phyloP scores from a whole-genome alignment of 345 rosid species.

The Noccaea caerulescens region DNA sequence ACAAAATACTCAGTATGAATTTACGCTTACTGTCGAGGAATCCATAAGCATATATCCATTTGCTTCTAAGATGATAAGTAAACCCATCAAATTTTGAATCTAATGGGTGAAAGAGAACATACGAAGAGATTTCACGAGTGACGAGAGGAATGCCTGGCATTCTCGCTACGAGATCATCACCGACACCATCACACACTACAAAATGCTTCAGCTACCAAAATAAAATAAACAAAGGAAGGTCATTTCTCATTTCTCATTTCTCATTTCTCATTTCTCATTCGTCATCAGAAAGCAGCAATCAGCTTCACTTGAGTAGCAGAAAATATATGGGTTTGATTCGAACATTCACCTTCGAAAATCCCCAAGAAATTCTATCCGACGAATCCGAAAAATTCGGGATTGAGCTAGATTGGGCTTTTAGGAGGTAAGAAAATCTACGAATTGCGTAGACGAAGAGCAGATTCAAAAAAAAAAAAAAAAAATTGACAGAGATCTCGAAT shows the following conservation, averaged over 20 bases:
- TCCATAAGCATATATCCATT: slow-evolving; percentile 5
- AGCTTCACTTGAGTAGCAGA: neutral
- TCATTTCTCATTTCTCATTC: neutral
- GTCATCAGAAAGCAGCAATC: slow-evolving; percentile 6
- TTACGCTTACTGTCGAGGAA: neutral
- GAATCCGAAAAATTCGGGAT: neutral
- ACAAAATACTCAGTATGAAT: slow-evolving; percentile 2
- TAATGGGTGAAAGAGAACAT: slow-evolving; percentile 39
- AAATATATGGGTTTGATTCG: neutral
- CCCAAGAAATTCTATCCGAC: neutral
- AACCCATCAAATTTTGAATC: neutral
- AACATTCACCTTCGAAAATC: slow-evolving; percentile 20
- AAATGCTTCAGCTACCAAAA: slow-evolving; percentile 14
- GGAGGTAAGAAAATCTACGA: slow-evolving; percentile 4
- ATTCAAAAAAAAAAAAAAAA: neutral
- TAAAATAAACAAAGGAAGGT: neutral
- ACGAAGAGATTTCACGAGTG: slow-evolving; percentile 82
- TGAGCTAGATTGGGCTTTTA: slow-evolving; percentile 1
- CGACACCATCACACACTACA: slow-evolving; percentile 25
- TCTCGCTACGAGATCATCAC: slow-evolving; percentile 47
- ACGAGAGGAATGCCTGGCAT: slow-evolving; percentile 96
- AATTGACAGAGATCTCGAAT: neutral
- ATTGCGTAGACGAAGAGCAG: neutral
- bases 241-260: neutral
- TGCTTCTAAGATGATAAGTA: neutral